Base-by-base conservation (phyloP, 345 rosid genomes). In the Noccaea caerulescens region DNA sequence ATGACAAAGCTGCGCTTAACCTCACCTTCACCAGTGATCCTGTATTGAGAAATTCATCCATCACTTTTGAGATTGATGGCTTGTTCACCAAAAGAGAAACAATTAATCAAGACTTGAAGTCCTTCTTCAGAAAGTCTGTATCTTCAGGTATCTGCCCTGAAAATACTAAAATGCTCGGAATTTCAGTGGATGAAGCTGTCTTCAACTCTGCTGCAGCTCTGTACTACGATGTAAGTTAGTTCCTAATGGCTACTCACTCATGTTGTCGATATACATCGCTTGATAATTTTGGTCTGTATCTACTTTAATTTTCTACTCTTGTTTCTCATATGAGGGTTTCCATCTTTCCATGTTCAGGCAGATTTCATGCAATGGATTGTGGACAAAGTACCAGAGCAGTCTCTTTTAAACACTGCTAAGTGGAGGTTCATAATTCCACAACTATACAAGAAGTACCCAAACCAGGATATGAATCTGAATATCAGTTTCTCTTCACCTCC, bases 401-500 rank as follows among this genome's bases (percentile, higher is more conserved):
- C 91, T 72, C 90, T 94, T 59, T 72, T 94, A 45, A 94, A 94
- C 82, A 94, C 97, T 20, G 97, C 96, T 44, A 88, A 80, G 77
- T 94, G 94, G 93, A 87, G 89, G 79, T 89, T 86, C 77, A 81
- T 94, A 63, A 79, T 91, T 78, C 99, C 99, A 42, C 96, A 89
- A 58, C 81, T 91, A 69, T 94, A 91, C 86, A 91, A 69, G 83
- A 91, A 86, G 76, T 94, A 91, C 73, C 99, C 99, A 9, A 91
- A 94, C 51, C 82, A 82, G 44, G 85, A 86, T 83, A 86, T 94
- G 97, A 82, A 88, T 74, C 76, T 89, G 79, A 89, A 91, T 68
- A 75, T 94, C 76, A 76, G 93, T 59, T 76, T 94, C 57, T 89
- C 99, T 61, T 84, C 95, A 45, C 93, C 97, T 73, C 97, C 97